A percentile compares a stretch with the other conserved stretches of the same genome.
Conservation (phyloP, 2,329 filamentous ascomycete species). For the Orbilia quercus region DNA sequence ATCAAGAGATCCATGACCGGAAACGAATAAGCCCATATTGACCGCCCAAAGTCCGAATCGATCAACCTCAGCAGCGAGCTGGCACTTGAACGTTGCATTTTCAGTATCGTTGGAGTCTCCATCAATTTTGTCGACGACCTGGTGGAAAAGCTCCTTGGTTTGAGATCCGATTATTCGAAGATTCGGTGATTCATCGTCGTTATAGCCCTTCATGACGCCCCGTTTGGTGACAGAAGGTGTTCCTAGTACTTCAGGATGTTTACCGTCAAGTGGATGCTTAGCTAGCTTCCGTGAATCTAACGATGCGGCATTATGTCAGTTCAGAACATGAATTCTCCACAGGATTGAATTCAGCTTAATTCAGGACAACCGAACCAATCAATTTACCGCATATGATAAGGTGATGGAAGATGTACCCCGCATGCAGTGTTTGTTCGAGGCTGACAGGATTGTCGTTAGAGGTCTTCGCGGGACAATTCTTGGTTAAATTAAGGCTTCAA, state of each 20-base stretch:
- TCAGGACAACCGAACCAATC: neutral
- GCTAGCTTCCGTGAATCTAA: too few species aligned
- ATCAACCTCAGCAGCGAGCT: conserved; percentile 40
- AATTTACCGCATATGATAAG: neutral
- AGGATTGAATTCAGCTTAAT: neutral
- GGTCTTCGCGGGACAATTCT: neutral
- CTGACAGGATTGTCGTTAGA: neutral
- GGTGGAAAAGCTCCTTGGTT: conserved; percentile 26
- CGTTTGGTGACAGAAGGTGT: too few species aligned
- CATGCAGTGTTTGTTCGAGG: conserved; percentile 7
- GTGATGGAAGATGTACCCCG: neutral
- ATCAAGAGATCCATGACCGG: conserved; percentile 51
- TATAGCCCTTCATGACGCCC: neutral
- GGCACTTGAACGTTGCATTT: neutral
- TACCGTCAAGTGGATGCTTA: too few species aligned
- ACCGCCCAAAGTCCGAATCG: conserved; percentile 45
- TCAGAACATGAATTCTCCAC: too few species aligned
- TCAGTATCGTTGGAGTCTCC: conserved; percentile 12
- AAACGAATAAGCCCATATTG: conserved; percentile 47
- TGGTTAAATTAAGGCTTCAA: neutral
- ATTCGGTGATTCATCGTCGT: neutral
- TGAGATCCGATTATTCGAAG: conserved; percentile 13
- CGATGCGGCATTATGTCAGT: neutral
- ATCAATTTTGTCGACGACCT: conserved; percentile 1
- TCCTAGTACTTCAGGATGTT: too few species aligned